A percentile compares a stretch with the other conserved stretches of the same genome.
Evolutionary conservation across 768 basidiomycete species (phyloP).

Genomic region (Exidia glandulosa): DNA sequence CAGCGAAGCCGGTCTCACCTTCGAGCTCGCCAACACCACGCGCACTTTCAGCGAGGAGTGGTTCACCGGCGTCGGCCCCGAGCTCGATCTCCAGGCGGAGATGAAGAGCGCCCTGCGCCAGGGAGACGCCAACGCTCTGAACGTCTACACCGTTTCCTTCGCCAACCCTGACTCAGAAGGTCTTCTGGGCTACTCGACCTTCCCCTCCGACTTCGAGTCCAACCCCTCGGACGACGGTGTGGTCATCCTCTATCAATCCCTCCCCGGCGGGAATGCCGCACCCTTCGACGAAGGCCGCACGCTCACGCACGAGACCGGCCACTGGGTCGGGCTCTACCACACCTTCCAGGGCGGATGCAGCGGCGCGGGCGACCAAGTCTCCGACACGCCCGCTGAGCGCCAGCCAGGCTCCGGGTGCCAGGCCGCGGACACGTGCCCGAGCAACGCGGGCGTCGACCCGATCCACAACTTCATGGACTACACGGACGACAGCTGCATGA

Average conservation of each 20-base stretch:
- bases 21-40: slow-evolving; percentile 29
- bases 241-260: slow-evolving; percentile 21
- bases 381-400: slow-evolving; percentile 36
- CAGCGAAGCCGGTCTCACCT: slow-evolving; percentile 25
- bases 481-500: slow-evolving; percentile 40
- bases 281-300: slow-evolving; percentile 32
- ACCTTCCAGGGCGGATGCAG: slow-evolving; percentile 27
- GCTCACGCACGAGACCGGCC: slow-evolving; percentile 47
- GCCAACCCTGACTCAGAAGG: slow-evolving; percentile 29
- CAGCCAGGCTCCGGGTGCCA: slow-evolving; percentile 28
- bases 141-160: slow-evolving; percentile 29
- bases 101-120: slow-evolving; percentile 39
- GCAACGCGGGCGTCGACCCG: slow-evolving; percentile 23
- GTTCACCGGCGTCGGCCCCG: slow-evolving; percentile 35
- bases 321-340: slow-evolving; percentile 51
- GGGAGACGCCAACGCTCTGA: slow-evolving; percentile 31
- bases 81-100: slow-evolving; percentile 22
- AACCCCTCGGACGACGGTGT: slow-evolving; percentile 39
- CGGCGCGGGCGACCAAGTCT: slow-evolving; percentile 29
- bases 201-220: slow-evolving; percentile 32
- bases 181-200: slow-evolving; percentile 44
- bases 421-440: slow-evolving; percentile 18
- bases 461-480: slow-evolving; percentile 48
- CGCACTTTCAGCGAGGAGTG: slow-evolving; percentile 35
- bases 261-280: slow-evolving; percentile 29